Base-by-base conservation (phyloP, 805 yeast species). In the Saccharomyces kudriavzevii region DNA sequence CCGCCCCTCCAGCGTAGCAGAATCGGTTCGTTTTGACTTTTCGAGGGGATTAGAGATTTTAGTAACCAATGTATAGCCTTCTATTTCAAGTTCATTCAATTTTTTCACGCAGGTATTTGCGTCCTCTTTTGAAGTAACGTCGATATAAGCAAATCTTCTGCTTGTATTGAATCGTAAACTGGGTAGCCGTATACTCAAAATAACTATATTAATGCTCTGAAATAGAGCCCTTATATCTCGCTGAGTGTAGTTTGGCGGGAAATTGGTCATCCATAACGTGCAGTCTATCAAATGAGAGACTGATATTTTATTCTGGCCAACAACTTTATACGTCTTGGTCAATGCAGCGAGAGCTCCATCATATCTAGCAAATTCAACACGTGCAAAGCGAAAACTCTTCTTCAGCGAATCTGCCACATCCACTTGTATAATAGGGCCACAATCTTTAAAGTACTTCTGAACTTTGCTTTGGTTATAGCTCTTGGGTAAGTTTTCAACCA, bases 91-190 rank as follows among this genome's bases (percentile, higher is more conserved):
- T 0, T 75, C 80, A 61, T 84, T 63, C 10, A 81, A 66, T 1
- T 56, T 53, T 0, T 55, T 55, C 1, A 78, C 70, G 0, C 87
- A 85, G 0, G 58, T 50, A 0, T 63, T 48, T 0, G 87, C 85
- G 17, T 68, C 70, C n/a, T 72, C 71, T 0, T 77, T 52, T 4
- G 71, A 62, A 0, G 67, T 52, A 58, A 70, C 83, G 60, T 87
- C 94, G 14, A 86, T 74, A 62, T 88, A 89, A 57, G 92, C 87
- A 63, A 89, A 89, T 29, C 95, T 66, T 53, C 94, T 74, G 29
- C 77, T 76, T 4, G 79, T 64, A 59, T 80, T 79, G 48, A 70
- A 75, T 47, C 74, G 75, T 54, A 83, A 76, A 0, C 87, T 78
- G 0, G 96, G 96, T 31, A 87, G 72, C 50, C 96, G 70, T 0